These are phyloP conservation scores for Plantago elongata DNA, from an alignment of 257 asterid genomes.

Conservation along the genomic window DNA sequence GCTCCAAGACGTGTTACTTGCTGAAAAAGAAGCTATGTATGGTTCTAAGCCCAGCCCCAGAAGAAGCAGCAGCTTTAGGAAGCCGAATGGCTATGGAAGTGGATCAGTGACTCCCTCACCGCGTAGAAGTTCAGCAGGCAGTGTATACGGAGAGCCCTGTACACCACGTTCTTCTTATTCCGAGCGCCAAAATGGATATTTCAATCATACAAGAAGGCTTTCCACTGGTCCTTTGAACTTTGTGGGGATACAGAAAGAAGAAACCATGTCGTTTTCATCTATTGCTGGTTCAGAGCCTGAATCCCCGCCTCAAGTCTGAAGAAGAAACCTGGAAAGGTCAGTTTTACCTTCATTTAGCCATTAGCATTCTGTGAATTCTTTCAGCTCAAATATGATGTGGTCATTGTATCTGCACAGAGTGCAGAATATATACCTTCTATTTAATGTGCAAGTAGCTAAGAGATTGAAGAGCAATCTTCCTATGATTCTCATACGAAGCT, in stretches of 20 bases:
- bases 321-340: slow-evolving; percentile 27
- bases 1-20: slow-evolving; percentile 68
- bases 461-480: not conserved
- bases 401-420: not conserved
- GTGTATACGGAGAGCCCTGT: slow-evolving; percentile 57
- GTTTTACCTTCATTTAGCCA: slow-evolving; percentile 9
- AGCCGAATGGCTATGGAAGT: slow-evolving; percentile 54
- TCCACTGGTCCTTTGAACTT: slow-evolving; percentile 77
- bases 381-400: not conserved
- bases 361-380: no score
- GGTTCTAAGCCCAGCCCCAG: slow-evolving; percentile 95
- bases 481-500: not conserved
- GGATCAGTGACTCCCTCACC: slow-evolving; percentile 89
- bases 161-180: slow-evolving; percentile 88
- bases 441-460: no score
- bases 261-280: slow-evolving; percentile 83
- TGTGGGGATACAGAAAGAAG: slow-evolving; percentile 75
- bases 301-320: slow-evolving; percentile 70
- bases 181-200: slow-evolving; percentile 59
- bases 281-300: slow-evolving; percentile 85
- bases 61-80: slow-evolving; percentile 69
- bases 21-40: slow-evolving; percentile 77
- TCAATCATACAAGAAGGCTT: slow-evolving; percentile 81
- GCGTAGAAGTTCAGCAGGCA: slow-evolving; percentile 68
- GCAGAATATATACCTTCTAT: not conserved